Base-by-base conservation (phyloP, 345 rosid genomes). In the Corchorus capsularis region DNA sequence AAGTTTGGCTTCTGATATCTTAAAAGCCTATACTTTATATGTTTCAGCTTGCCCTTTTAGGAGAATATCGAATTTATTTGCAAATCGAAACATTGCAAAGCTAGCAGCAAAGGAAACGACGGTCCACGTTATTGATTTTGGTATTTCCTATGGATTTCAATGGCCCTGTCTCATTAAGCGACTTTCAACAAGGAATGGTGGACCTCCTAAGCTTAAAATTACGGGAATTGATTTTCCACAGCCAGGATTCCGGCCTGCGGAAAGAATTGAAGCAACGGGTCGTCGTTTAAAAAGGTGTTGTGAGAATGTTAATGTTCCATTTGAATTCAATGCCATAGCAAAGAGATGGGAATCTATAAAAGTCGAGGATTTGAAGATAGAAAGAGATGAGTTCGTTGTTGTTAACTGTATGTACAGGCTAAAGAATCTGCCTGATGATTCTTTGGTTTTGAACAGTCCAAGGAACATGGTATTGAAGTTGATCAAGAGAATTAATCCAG, bases 101-200 rank as follows among this genome's bases (percentile, higher is more conserved):
- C 56, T 75, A 56, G 82, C 85, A 15, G 75, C 73, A 74, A 78
- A 86, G 19, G 90, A 87, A 49, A 78, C 83, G 1, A 85, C 78
- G 13, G 76, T 91, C 1, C 92, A 91, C 77, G 83, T 91, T 11
- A 87, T 89, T 32, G 92, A 87, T 79, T 83, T 91, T n/a, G 95
- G 93, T 13, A 84, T 89, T 62, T 78, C 82, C 53, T 91, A 91
- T 77, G 95, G 95, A 17, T 91, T 91, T 64, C 95, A 91, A 49
- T 91, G 95, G 95, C 93, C 91, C 49, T 86, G 93, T 83, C 84
- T 91, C 7, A 91, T 91, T 62, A 85, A 86, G n/a, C 85, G 81
- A 4, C 71, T 86, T 37, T 87, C 91, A 0, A 54, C 61, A 70
- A 73, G 90, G 71, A 63, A 57, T 14, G 80, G 80, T 10, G 89